These are phyloP conservation scores for Coffea eugenioides DNA, from an alignment of 257 asterid species.

Conservation along the genomic window DNA sequence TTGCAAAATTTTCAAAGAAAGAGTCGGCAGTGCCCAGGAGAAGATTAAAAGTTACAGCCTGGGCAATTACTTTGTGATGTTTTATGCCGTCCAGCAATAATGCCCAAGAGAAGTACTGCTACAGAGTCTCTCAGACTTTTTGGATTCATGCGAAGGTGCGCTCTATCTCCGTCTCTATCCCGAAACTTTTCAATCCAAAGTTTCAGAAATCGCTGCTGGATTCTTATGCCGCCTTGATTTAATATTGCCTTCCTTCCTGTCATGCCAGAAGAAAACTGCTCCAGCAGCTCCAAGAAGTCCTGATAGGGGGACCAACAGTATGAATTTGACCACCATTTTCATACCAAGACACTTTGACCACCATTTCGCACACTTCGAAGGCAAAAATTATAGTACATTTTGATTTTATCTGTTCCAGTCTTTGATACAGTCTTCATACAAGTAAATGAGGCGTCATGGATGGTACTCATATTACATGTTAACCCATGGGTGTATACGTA, in stretches of 20 bases:
- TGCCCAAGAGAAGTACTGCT: neutral
- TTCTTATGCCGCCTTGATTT: slow-evolving; percentile 19
- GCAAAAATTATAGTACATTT: too few species aligned
- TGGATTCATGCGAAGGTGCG: neutral
- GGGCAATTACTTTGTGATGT: neutral
- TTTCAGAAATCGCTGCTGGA: neutral
- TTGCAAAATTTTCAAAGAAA: slow-evolving; percentile 7
- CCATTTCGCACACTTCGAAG: too few species aligned
- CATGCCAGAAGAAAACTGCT: neutral
- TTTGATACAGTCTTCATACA: neutral
- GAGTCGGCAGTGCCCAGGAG: slow-evolving; percentile 10
- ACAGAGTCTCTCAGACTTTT: neutral
- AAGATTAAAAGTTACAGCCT: neutral
- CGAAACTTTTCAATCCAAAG: neutral
- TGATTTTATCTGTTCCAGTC: too few species aligned
- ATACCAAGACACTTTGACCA: too few species aligned
- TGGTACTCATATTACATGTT: neutral
- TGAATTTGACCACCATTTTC: too few species aligned
- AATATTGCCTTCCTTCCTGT: neutral
- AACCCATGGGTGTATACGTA: neutral
- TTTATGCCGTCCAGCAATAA: slow-evolving; percentile 8
- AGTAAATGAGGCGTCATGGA: too few species aligned
- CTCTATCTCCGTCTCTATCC: neutral
- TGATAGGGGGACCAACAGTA: neutral
- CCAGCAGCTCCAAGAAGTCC: neutral